Evolutionary conservation across 2,329 filamentous ascomycete species (phyloP).

Genomic region (Diaporthe batatas): DNA sequence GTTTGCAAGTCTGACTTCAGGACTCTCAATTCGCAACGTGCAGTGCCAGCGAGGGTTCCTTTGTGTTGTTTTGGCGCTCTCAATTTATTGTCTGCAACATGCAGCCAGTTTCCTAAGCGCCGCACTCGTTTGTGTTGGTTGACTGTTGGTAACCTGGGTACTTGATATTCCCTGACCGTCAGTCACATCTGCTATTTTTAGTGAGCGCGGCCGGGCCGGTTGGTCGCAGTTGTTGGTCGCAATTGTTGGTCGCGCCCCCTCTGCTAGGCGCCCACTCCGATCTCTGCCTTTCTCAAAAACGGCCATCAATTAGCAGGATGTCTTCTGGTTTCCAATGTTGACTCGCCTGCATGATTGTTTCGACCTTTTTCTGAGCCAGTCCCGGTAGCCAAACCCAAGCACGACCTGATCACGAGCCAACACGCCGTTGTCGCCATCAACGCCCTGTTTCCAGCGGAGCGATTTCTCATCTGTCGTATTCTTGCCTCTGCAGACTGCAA

Average conservation of each 20-base stretch:
- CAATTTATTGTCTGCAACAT: not conserved
- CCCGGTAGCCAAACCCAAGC: not conserved
- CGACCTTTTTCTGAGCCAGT: constrained; percentile 3
- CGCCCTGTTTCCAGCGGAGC: not conserved
- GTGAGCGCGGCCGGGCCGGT: not conserved
- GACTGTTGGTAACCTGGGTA: constrained; percentile 3
- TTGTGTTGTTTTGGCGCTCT: not conserved
- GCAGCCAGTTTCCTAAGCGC: constrained; percentile 3
- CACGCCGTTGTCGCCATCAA: not conserved
- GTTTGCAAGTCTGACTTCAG: not conserved
- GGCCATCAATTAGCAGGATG: not conserved
- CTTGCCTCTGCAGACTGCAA: not conserved
- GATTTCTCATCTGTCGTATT: not conserved
- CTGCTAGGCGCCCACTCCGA: not conserved
- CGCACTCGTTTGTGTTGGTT: not conserved
- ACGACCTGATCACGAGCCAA: not conserved
- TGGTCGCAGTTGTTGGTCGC: not conserved
- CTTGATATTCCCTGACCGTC: not conserved
- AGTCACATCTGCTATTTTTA: constrained; percentile 15
- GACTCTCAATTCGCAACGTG: not conserved
- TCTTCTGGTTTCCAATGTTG: not conserved
- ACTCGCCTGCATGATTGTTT: not conserved
- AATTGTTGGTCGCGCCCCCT: not conserved
- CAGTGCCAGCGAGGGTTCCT: not conserved
- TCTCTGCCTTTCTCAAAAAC: not conserved